phyloP scores from a whole-genome alignment of 495 filamentous ascomycete species.

The Wilcoxina mikolae region DNA sequence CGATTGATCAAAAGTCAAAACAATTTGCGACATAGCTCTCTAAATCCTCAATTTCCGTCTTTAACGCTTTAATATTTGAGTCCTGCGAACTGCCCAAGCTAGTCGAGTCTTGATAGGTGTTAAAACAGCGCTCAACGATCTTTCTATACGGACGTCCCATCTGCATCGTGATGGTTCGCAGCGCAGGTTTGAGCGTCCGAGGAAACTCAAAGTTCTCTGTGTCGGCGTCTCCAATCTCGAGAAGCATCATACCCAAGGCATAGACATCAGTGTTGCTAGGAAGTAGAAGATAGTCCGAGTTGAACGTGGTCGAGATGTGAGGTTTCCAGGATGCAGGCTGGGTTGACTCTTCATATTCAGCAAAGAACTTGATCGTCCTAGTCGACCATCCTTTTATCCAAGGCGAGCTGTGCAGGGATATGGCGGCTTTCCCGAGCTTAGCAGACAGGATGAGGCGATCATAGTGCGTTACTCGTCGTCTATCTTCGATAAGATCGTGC shows the following conservation, averaged over 20 bases:
- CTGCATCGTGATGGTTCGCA: not conserved
- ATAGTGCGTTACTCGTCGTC: not conserved
- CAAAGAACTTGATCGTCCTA: not conserved
- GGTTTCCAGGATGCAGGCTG: not conserved
- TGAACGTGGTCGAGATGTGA: not conserved
- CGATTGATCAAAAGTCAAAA: too few species aligned
- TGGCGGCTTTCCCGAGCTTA: not conserved
- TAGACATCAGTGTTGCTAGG: not conserved
- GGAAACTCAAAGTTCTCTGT: not conserved
- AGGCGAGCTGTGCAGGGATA: not conserved
- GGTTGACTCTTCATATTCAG: not conserved
- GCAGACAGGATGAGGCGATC: not conserved
- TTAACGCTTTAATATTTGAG: too few species aligned
- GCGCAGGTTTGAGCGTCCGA: not conserved
- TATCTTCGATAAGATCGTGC: not conserved
- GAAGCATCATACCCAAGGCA: not conserved
- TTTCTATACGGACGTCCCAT: not conserved
- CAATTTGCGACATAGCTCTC: too few species aligned
- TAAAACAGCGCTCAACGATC: not conserved
- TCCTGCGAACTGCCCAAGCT: too few species aligned
- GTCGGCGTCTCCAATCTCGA: not conserved
- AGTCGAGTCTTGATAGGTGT: not conserved
- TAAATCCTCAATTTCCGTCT: too few species aligned
- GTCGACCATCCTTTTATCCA: not conserved
- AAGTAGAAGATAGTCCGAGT: not conserved